Percentiles rank a stretch among this genome's conserved stretches.
Evolutionary conservation across 257 asterid genomes (phyloP).

Genomic region (Oldenlandia corymbosa): DNA sequence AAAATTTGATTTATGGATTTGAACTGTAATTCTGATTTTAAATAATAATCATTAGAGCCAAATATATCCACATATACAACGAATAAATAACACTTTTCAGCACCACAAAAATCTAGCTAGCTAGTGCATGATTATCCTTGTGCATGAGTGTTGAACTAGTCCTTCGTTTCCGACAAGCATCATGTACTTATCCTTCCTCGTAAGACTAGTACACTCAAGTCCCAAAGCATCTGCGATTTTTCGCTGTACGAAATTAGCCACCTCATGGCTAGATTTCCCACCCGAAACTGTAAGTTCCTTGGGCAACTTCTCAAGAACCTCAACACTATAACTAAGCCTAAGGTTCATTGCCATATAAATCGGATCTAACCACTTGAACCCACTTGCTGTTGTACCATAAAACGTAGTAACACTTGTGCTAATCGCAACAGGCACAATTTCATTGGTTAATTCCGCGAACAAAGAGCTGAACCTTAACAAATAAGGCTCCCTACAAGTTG

Average conservation of each 20-base stretch:
- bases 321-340: constrained; percentile 36
- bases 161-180: constrained; percentile 94
- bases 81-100: too few species aligned
- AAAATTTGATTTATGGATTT: too few species aligned
- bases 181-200: constrained; percentile 87
- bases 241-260: constrained; percentile 74
- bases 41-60: too few species aligned
- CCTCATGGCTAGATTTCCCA: constrained; percentile 64
- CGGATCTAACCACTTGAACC: constrained; percentile 80
- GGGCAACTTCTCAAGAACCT: constrained; percentile 52
- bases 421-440: constrained; percentile 85
- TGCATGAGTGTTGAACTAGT: constrained; percentile 34
- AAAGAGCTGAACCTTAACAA: constrained; percentile 71
- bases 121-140: too few species aligned
- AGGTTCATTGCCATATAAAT: constrained; percentile 82
- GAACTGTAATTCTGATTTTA: too few species aligned
- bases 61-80: too few species aligned
- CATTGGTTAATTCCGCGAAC: constrained; percentile 76
- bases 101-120: too few species aligned
- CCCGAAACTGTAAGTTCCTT: constrained; percentile 56
- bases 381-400: constrained; percentile 90
- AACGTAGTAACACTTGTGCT: constrained; percentile 66
- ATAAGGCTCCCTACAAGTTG: constrained; percentile 93
- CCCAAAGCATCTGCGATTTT: constrained; percentile 65
- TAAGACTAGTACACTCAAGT: constrained; percentile 67